Conservation (phyloP, 2,329 filamentous ascomycete species). For the Aspergillus cejpii region DNA sequence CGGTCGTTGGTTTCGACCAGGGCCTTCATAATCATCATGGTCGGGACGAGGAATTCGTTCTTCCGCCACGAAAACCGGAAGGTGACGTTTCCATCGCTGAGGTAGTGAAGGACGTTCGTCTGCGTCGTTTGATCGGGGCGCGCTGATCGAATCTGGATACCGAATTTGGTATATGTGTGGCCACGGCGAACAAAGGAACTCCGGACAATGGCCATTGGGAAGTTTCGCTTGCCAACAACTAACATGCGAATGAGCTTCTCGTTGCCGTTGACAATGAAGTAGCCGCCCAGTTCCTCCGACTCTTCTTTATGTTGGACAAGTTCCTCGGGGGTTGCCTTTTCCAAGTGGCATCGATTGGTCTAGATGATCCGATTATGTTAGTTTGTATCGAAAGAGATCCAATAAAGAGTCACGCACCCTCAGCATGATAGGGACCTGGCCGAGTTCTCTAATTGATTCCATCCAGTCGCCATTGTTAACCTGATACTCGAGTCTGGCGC, state of each 20-base stretch:
- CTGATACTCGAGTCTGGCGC: constrained; percentile 73
- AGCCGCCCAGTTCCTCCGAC: constrained; percentile 90
- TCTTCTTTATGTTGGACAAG: constrained; percentile 88
- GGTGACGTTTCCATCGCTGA: constrained; percentile 90
- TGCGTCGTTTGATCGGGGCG: constrained; percentile 97
- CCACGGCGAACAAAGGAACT: constrained; percentile 86
- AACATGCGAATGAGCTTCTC: constrained; percentile 94
- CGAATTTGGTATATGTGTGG: constrained; percentile 76
- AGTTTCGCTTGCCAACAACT: constrained; percentile 84
- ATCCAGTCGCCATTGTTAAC: constrained; percentile 81
- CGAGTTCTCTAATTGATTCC: constrained; percentile 77
- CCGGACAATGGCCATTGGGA: constrained; percentile 87
- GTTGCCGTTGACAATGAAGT: constrained; percentile 95
- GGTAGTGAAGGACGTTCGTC: constrained; percentile 93
- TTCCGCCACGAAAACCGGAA: constrained; percentile 98
- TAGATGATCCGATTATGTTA: constrained; percentile 29
- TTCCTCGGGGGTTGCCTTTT: constrained; percentile 72
- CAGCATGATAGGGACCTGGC: constrained; percentile 87
- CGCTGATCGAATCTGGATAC: constrained; percentile 85
- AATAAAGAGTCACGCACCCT: constrained; percentile 51
- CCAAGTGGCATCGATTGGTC: constrained; percentile 86
- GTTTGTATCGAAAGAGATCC: background rate
- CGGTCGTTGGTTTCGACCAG: constrained; percentile 92
- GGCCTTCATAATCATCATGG: constrained; percentile 95
- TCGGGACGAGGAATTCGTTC: constrained; percentile 90